A percentile compares a stretch with the other conserved stretches of the same genome.
Evolutionary conservation across 2,329 filamentous ascomycete species (phyloP).

Genomic region (Diaporthe vaccinii): DNA sequence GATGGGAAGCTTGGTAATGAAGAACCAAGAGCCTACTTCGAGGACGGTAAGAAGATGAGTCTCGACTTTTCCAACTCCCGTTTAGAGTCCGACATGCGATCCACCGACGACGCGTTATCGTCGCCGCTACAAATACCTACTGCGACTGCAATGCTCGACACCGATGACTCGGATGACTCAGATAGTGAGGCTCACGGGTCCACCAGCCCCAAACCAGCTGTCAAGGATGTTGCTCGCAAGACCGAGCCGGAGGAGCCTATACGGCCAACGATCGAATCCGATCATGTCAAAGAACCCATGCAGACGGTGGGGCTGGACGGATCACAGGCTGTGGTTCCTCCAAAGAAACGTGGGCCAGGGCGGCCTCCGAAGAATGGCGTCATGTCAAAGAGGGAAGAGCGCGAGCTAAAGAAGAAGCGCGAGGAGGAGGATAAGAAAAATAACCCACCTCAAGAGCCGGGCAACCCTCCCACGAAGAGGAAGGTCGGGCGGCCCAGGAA

Average conservation of each 20-base stretch:
- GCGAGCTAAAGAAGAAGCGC: conserved; percentile 71
- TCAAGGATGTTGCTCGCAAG: conserved; percentile 47
- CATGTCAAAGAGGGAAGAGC: conserved; percentile 83
- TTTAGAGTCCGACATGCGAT: conserved; percentile 65
- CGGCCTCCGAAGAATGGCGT: conserved; percentile 85
- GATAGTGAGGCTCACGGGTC: conserved; percentile 45
- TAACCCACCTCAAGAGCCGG: conserved; percentile 59
- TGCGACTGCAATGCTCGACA: conserved; percentile 43
- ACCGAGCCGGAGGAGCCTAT: conserved; percentile 48
- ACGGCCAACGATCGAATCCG: conserved; percentile 50
- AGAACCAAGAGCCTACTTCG: conserved; percentile 63
- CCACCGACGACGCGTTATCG: conserved; percentile 62
- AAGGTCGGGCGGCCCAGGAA: conserved; percentile 77
- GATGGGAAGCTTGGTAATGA: conserved; percentile 71
- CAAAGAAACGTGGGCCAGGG: conserved; percentile 82
- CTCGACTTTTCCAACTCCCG: conserved; percentile 78
- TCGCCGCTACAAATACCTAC: conserved; percentile 48
- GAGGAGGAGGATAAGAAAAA: conserved; percentile 67
- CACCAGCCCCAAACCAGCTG: conserved; percentile 38
- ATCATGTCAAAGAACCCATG: conserved; percentile 46
- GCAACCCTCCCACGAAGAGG: conserved; percentile 69
- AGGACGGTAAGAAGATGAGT: conserved; percentile 78
- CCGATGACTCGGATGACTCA: conserved; percentile 43
- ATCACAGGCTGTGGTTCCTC: conserved; percentile 53
- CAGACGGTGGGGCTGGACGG: conserved; percentile 51